Evolutionary conservation across 139 green algal genomes (phyloP).

Genomic region (Mychonastes homosphaera): DNA sequence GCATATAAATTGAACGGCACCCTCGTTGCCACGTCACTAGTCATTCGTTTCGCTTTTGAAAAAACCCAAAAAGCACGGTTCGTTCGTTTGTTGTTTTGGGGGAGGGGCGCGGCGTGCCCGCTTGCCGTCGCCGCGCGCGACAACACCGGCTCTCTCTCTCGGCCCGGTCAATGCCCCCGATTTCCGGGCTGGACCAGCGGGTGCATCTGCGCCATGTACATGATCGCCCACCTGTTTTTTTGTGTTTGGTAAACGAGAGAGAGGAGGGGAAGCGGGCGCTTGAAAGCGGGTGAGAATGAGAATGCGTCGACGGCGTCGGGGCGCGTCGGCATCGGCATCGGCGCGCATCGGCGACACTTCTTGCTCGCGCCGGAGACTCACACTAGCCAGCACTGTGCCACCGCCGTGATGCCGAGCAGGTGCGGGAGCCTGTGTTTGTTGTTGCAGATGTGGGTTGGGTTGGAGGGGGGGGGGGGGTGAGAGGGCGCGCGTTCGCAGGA

Average conservation of each 20-base stretch:
- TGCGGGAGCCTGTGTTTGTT: slow-evolving; percentile 13
- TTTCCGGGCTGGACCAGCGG: slow-evolving; percentile 56
- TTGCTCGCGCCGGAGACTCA: neutral
- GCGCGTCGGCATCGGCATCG: neutral
- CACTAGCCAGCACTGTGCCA: slow-evolving; percentile 2
- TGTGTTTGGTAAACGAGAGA: too few species aligned
- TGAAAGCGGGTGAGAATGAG: slow-evolving; percentile 2
- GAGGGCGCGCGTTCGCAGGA: too few species aligned
- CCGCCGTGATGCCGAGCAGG: slow-evolving; percentile 5
- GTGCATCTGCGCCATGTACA: slow-evolving; percentile 69
- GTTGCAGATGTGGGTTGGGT: slow-evolving; percentile 10
- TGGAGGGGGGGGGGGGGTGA: too few species aligned
- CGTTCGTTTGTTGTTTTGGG: too few species aligned
- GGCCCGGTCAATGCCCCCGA: too few species aligned
- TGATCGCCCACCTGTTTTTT: slow-evolving; percentile 65
- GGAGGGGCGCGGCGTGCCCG: too few species aligned
- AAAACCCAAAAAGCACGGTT: neutral
- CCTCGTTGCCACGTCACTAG: neutral
- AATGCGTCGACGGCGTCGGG: neutral
- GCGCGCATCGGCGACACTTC: too few species aligned
- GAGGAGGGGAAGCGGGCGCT: too few species aligned
- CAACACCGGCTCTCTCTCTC: too few species aligned
- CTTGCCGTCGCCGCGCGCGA: too few species aligned
- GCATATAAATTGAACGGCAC: neutral
- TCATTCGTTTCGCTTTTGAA: neutral